Evolutionary conservation across 2,329 filamentous ascomycete species (phyloP), one percentile per base, ranked within the genome.

Genomic region (Malbranchea cinnamomea): DNA sequence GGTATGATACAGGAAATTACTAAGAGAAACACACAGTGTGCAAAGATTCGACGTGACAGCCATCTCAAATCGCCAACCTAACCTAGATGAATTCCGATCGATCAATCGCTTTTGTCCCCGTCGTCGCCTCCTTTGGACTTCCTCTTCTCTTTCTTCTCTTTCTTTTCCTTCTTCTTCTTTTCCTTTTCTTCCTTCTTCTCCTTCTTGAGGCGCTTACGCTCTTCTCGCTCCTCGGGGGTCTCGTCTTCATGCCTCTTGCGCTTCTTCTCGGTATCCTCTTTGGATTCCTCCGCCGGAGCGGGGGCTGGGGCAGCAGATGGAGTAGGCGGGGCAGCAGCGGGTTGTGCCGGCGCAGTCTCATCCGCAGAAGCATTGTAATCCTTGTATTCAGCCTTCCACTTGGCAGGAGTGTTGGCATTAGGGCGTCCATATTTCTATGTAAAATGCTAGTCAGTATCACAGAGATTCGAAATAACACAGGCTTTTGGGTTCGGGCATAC

Each of bases 321-420:
- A 20, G 56, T 46, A 36, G 63, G 59, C 0, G 63, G 56, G 5
- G 56, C 52, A 5, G 59, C 51, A 8, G 63, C 55, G 12, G 57
- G 53, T n/a, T n/a, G n/a, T n/a, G n/a, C n/a, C n/a, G n/a, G n/a
- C n/a, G n/a, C 26, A 13, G 31, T 19, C n/a, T 17, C 26, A 3
- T 32, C 26, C 19, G 53, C 43, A 21, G 48, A 57, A 27, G 57
- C 59, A 48, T 69, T 75, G 63, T 75, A 93, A 63, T 95, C 89
- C 60, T 84, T 87, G 70, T 98, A 98, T 43, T 81, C 79, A 21
- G 71, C 62, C 45, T 80, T 84, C 89, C 89, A 98, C 61, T 89
- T 82, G 46, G 84, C 74, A 15, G 89, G 89, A 4, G 89, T 98
- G 41, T 76, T 74, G 56, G 94, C 87, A 58, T 95, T 98, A 46